Evolutionary conservation across 345 rosid genomes (phyloP).

Genomic region (Hypericum androsaemum): DNA sequence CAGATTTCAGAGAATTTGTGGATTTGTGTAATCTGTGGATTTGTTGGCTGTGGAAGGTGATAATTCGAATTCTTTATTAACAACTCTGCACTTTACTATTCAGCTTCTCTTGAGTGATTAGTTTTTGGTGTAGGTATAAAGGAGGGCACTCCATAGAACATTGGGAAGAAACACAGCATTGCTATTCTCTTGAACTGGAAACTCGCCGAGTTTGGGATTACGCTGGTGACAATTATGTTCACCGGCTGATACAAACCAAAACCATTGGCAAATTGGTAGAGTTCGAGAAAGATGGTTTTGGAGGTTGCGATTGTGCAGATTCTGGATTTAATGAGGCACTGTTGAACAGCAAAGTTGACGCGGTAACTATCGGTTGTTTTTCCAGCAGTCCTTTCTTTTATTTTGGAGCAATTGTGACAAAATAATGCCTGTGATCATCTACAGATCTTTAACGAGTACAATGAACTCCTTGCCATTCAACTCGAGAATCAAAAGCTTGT

Average conservation of each 20-base stretch:
- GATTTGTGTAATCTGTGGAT: constrained; percentile 90
- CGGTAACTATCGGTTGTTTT: constrained; percentile 25
- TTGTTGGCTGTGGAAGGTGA: constrained; percentile 96
- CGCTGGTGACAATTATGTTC: constrained; percentile 92
- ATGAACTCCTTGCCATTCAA: constrained; percentile 74
- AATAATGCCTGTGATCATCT: constrained; percentile 7
- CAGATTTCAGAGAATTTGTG: constrained; percentile 90
- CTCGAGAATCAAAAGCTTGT: constrained; percentile 89
- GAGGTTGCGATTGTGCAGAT: constrained; percentile 58
- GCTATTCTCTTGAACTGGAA: constrained; percentile 93
- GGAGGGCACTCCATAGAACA: constrained; percentile 77
- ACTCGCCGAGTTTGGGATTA: constrained; percentile 99
- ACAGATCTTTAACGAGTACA: constrained; percentile 83
- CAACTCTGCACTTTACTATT: not conserved
- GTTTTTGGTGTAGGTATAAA: constrained; percentile 45
- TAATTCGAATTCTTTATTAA: not conserved
- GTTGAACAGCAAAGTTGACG: constrained; percentile 75
- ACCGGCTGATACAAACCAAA: constrained; percentile 90
- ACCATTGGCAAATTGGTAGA: constrained; percentile 91
- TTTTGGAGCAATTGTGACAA: not conserved
- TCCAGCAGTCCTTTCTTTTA: constrained; percentile 1
- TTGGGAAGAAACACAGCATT: constrained; percentile 95
- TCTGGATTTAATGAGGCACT: constrained; percentile 59
- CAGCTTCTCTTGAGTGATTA: constrained; percentile 6
- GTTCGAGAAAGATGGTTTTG: constrained; percentile 56